A percentile compares a stretch with the other conserved stretches of the same genome.
These are phyloP conservation scores for Cladophialophora psammophila DNA, from an alignment of 2,329 filamentous ascomycete species.

Conservation along the genomic window DNA sequence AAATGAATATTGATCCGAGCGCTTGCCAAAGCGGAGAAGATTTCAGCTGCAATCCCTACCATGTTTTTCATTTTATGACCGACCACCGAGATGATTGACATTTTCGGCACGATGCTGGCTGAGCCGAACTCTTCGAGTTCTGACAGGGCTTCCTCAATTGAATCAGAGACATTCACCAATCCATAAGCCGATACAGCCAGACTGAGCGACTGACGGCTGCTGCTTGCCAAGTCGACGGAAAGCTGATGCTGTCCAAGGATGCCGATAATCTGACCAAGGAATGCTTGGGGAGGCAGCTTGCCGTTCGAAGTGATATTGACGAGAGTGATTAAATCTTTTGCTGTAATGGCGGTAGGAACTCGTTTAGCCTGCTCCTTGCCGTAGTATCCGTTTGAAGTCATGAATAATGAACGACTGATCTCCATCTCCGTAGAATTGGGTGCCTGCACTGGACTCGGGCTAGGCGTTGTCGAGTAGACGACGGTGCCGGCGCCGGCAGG, in stretches of 20 bases:
- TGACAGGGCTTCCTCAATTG: constrained; percentile 69
- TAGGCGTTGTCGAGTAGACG: constrained; percentile 69
- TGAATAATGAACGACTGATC: constrained; percentile 51
- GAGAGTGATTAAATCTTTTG: constrained; percentile 94
- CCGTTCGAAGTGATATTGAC: constrained; percentile 99
- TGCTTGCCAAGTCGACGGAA: constrained; percentile 94
- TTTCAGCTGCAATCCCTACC: constrained; percentile 87
- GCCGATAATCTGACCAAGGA: constrained; percentile 92
- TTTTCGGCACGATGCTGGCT: constrained; percentile 85
- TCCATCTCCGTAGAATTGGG: constrained; percentile 2
- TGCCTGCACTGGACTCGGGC: constrained; percentile 1
- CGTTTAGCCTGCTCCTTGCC: constrained; percentile 63
- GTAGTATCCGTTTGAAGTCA: constrained; percentile 58
- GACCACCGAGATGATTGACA: constrained; percentile 94
- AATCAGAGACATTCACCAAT: constrained; percentile 65
- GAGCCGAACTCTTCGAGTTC: constrained; percentile 83
- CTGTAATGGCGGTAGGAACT: constrained; percentile 82
- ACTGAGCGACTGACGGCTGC: constrained; percentile 93
- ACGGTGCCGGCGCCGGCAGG: constrained; percentile 67
- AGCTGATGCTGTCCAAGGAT: constrained; percentile 86
- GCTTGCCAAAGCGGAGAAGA: constrained; percentile 93
- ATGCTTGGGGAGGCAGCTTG: constrained; percentile 92
- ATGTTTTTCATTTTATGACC: constrained; percentile 98
- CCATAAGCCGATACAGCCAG: constrained; percentile 75
- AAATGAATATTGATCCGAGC: constrained; percentile 97